phyloP scores from a whole-genome alignment of 2,329 filamentous ascomycete genomes.

The Dryadomyces quercus-mongolicae region DNA sequence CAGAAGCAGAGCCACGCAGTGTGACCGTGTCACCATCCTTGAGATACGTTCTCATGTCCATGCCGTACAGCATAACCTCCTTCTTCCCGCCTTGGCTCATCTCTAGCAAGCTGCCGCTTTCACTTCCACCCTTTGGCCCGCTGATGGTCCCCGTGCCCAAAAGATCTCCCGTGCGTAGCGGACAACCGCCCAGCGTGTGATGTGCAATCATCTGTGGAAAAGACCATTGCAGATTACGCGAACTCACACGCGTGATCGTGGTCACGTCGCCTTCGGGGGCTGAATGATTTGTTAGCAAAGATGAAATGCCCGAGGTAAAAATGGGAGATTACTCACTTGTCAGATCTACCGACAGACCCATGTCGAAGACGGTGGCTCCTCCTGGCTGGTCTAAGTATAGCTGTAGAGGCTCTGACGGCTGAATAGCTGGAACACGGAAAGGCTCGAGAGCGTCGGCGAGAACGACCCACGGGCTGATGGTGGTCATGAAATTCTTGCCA shows the following conservation, averaged over 20 bases:
- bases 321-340: slow-evolving; percentile 29
- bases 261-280: slow-evolving; percentile 36
- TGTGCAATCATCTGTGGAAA: slow-evolving; percentile 79
- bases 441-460: slow-evolving; percentile 62
- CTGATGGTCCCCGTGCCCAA: slow-evolving; percentile 69
- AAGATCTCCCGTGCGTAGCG: slow-evolving; percentile 61
- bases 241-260: slow-evolving; percentile 47
- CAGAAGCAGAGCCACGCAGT: slow-evolving; percentile 20
- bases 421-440: slow-evolving; percentile 21
- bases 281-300: slow-evolving; percentile 6
- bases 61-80: slow-evolving; percentile 25
- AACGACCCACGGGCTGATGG: slow-evolving; percentile 69
- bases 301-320: not conserved
- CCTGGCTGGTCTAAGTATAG: slow-evolving; percentile 45
- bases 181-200: slow-evolving; percentile 67
- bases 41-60: slow-evolving; percentile 29
- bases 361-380: slow-evolving; percentile 31
- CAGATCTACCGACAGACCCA: slow-evolving; percentile 41
- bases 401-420: slow-evolving; percentile 22
- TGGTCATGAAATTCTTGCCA: slow-evolving; percentile 71
- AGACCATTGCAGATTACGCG: slow-evolving; percentile 57
- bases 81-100: slow-evolving; percentile 32
- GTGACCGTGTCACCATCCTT: slow-evolving; percentile 33
- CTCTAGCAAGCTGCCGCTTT: slow-evolving; percentile 33
- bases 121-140: slow-evolving; percentile 21